Evolutionary conservation across 345 rosid genomes (phyloP).

Genomic region (Salix caprea): DNA sequence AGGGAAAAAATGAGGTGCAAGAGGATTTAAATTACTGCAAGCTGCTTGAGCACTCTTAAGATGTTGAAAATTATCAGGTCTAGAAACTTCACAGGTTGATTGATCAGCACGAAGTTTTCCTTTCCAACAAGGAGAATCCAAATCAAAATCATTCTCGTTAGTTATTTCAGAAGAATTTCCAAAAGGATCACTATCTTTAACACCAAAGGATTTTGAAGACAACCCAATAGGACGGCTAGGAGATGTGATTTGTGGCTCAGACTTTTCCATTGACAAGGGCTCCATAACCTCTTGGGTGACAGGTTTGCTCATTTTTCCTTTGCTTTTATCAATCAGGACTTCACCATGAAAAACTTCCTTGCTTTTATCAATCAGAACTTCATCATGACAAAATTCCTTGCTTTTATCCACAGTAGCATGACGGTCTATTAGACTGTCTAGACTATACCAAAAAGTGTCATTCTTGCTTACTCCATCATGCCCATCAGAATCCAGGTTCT

Average conservation of each 20-base stretch:
- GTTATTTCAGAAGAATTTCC: constrained; percentile 14
- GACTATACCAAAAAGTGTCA: not conserved
- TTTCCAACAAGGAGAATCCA: constrained; percentile 71
- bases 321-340: constrained; percentile 5
- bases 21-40: constrained; percentile 35
- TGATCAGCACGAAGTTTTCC: constrained; percentile 28
- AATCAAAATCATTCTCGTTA: constrained; percentile 40
- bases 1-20: constrained; percentile 52
- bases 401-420: not conserved
- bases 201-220: constrained; percentile 19
- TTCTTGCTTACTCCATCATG: constrained; percentile 1
- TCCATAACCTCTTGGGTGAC: constrained; percentile 1
- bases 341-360: constrained; percentile 11
- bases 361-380: not conserved
- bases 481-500: constrained; percentile 5
- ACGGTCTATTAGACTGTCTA: not conserved
- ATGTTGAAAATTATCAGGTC: constrained; percentile 15
- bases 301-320: constrained; percentile 1
- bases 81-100: constrained; percentile 6
- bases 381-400: no score
- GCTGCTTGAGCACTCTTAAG: constrained; percentile 28
- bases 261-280: not conserved
- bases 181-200: constrained; percentile 14
- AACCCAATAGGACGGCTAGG: constrained; percentile 13
- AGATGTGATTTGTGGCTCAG: constrained; percentile 16